Evolutionary conservation across 768 basidiomycete genomes (phyloP), one percentile per base, ranked within the genome.

Genomic region (Russula sp.): DNA sequence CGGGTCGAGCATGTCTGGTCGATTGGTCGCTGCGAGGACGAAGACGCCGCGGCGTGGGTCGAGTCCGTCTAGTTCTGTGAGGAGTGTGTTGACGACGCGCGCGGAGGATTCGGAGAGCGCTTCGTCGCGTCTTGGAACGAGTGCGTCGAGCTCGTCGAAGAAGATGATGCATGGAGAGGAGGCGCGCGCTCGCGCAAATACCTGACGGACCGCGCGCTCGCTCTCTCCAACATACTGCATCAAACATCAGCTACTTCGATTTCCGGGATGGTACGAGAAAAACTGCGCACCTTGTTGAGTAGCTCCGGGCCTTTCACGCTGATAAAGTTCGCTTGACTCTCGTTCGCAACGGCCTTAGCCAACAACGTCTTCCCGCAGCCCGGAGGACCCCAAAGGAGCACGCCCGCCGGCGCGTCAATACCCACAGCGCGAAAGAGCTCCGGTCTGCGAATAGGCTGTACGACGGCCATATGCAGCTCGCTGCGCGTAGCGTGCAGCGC

Each of bases 311-410:
- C 97, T 72, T 98, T 98, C 57, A 98, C 91, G 71, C 93, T 95
- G 72, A 99, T 98, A 71, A 99, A 98, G 75, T 94, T 98, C 14
- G 97, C 97, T 67, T 84, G 79, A 59, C 88, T 91, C 77, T 98
- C 97, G 73, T 94, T 98, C 10, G 97, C 97, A 5, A 98, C 96
- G 0, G 96, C 97, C 73, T 98, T 98, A 0, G 97, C 97, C n/a
- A 99, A 79, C 32, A 99, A 73, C 0, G 97, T 99, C 77, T 98
- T 99, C 5, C 97, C 97, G 72, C 96, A 98, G 11, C 97, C 97
- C 0, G 97, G 96, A 28, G 97, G 97, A 34, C 97, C 97, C 97
- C 97, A 98, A n/a, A 98, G 76, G 38, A 98, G 77, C 3, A 98
- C 97, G 0, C 96, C 97, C 71, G 93, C 94, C 0, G 93, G 86